phyloP scores from a whole-genome alignment of 805 yeast genomes.

The Yamadazyma tumulicola region DNA sequence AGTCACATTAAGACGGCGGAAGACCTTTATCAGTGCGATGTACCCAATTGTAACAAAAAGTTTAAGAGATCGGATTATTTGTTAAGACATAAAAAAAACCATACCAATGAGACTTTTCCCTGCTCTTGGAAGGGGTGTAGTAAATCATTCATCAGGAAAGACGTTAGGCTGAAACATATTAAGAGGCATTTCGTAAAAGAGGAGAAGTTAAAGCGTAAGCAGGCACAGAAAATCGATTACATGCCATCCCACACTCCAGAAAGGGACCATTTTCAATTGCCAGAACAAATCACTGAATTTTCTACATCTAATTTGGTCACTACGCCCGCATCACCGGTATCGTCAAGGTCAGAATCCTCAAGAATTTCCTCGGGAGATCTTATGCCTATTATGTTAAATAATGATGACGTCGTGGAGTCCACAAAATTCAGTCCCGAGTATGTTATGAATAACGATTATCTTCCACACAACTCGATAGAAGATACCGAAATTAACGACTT shows the following conservation, averaged over 20 bases:
- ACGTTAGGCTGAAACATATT: conserved; percentile 18
- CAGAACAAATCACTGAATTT: not conserved
- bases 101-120: conserved; percentile 17
- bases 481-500: conserved; percentile 7
- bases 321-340: not conserved
- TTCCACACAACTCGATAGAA: not conserved
- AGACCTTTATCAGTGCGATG: conserved; percentile 29
- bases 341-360: not conserved
- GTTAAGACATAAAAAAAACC: conserved; percentile 57
- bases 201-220: conserved; percentile 2
- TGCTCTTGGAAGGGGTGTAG: conserved; percentile 19
- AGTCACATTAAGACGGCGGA: too few species aligned
- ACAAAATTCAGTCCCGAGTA: conserved; percentile 1
- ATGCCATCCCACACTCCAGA: not conserved
- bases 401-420: not conserved
- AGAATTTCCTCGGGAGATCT: not conserved
- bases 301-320: not conserved
- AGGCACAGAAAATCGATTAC: conserved; percentile 2
- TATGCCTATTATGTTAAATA: not conserved
- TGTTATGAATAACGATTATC: conserved; percentile 1
- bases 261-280: not conserved
- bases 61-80: conserved; percentile 60
- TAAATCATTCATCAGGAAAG: conserved; percentile 16
- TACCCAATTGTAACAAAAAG: conserved; percentile 46
- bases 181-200: conserved; percentile 8